These are phyloP conservation scores for Dictyostelium brefeldianum DNA, from an alignment of 78 protist species.

Conservation along the genomic window DNA sequence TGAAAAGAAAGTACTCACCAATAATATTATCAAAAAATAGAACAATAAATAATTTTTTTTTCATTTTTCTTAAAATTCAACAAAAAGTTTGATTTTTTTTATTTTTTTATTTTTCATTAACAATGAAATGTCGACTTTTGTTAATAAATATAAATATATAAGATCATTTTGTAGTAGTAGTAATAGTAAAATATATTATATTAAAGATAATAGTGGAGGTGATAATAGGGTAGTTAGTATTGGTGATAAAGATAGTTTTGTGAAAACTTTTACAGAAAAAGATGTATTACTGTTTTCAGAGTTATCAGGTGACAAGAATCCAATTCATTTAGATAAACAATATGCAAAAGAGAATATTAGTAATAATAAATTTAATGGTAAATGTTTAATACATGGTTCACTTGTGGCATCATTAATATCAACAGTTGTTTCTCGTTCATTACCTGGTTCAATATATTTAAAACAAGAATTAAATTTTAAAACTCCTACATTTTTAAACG, in stretches of 20 bases:
- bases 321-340: slow-evolving; percentile 37
- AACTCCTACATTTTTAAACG: slow-evolving; percentile 54
- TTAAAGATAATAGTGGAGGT: background rate
- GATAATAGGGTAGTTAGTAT: background rate
- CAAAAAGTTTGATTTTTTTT: too few species aligned
- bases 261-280: background rate
- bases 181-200: background rate
- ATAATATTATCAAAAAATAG: too few species aligned
- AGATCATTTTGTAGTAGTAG: too few species aligned
- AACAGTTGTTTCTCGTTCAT: slow-evolving; percentile 5
- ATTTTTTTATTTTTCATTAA: too few species aligned
- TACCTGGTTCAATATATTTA: slow-evolving; percentile 53
- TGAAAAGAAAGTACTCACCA: slow-evolving; percentile 30
- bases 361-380: background rate
- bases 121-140: too few species aligned
- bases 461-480: slow-evolving; percentile 20
- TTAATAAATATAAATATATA: too few species aligned
- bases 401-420: slow-evolving; percentile 41
- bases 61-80: too few species aligned
- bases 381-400: slow-evolving; percentile 40
- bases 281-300: slow-evolving; percentile 42
- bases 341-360: slow-evolving; percentile 18
- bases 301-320: slow-evolving; percentile 39
- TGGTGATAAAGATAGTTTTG: slow-evolving; percentile 21
- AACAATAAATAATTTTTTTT: too few species aligned